Percentiles rank a stretch among this genome's conserved stretches.
Evolutionary conservation across 179 eudicot species (phyloP).

Genomic region (Beta lomatogona): DNA sequence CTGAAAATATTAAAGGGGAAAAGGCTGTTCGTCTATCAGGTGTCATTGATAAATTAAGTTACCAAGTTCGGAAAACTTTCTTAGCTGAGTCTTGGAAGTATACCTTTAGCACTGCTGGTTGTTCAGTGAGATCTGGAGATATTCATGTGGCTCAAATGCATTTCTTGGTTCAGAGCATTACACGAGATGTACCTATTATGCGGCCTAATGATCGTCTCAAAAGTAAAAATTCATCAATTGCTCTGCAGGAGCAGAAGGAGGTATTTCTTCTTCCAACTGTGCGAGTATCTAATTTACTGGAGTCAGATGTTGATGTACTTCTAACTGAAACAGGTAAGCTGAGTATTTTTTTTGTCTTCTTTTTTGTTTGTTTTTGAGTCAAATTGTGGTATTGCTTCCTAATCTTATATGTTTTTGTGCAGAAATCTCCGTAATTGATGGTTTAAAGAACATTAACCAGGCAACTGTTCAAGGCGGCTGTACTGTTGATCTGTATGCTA

Average conservation of each 20-base stretch:
- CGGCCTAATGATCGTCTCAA: slow-evolving; percentile 51
- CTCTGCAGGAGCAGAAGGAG: slow-evolving; percentile 87
- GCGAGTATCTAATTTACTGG: slow-evolving; percentile 70
- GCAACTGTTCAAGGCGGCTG: slow-evolving; percentile 69
- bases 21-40: slow-evolving; percentile 85
- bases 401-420: slow-evolving; percentile 33
- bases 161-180: slow-evolving; percentile 77
- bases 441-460: slow-evolving; percentile 47
- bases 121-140: slow-evolving; percentile 64
- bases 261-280: slow-evolving; percentile 88
- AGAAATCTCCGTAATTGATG: slow-evolving; percentile 52
- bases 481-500: slow-evolving; percentile 71
- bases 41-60: slow-evolving; percentile 79
- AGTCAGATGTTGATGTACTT: slow-evolving; percentile 71
- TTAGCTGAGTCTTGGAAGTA: slow-evolving; percentile 52
- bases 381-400: not conserved
- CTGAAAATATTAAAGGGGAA: slow-evolving; percentile 79
- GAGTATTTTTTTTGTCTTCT: not conserved
- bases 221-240: slow-evolving; percentile 58
- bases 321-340: slow-evolving; percentile 69
- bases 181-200: slow-evolving; percentile 69
- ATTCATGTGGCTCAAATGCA: slow-evolving; percentile 50
- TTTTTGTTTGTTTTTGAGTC: too few relatives aligned
- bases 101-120: slow-evolving; percentile 66
- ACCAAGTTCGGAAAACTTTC: slow-evolving; percentile 79